Base-by-base conservation (phyloP, 345 rosid genomes). In the Populus nigra region DNA sequence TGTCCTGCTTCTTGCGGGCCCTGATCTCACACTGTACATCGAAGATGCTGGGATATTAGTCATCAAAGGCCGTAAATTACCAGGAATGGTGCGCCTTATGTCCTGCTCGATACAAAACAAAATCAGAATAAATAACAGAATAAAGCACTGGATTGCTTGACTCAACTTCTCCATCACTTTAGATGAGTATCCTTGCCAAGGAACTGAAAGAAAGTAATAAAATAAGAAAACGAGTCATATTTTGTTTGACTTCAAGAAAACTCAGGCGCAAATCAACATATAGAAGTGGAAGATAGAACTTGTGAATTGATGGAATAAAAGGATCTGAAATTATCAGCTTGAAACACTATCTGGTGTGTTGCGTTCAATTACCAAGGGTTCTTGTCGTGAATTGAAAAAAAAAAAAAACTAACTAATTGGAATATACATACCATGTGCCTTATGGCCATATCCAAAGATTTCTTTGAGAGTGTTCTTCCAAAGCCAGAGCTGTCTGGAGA, bases 371-470 rank as follows among this genome's bases (percentile, higher is more conserved):
- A 59, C 62, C 29, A 4, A 3, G 65, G 65, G 65, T 59, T 59
- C 29, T 35, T 35, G 23, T 31, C 22, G 11, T 43, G 11, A 62
- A 31, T n/a, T 53, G 65, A 80, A 65, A 69, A 53, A 7, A 33
- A 78, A 16, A 41, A n/a, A 38, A 9, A 45, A 73, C 1, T 2
- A n/a, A 63, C 29, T 73, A 77, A 66, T n/a, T 65, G 33, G 63
- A 68, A 66, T 71, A 78, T 57, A 76, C 96, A 71, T 77, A 96
- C 99, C 99, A 96, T 96, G 73, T 96, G 99, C 76, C 99, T 86
- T 57, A 96, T 92, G 41, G 99, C 98, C 99, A 96, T 96, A 78
- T 96, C 99, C 84, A 96, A 84, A 17, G 99, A 96, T 77, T 96
- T 96, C 93, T 96, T 96, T 57, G 99, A 96, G 74, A 96, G 94